Base-by-base conservation (phyloP, 2,329 filamentous ascomycete genomes). In the Botryotinia globosa region DNA sequence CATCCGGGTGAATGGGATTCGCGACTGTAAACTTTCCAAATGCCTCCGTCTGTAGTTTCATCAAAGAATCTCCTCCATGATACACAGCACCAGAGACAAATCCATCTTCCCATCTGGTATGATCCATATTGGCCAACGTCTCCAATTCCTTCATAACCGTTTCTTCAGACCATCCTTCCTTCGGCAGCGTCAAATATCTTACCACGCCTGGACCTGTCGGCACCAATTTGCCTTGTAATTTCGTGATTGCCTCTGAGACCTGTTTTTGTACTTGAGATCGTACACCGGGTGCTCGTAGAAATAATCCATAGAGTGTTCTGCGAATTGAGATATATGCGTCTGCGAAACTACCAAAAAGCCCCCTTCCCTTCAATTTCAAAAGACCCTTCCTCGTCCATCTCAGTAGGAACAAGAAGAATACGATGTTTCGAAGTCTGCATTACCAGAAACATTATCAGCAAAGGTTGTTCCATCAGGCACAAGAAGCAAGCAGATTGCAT, bases 1-100 rank as follows among this genome's bases (percentile, higher is more conserved):
- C 95, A 83, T 99, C 96, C 10, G 96, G 96, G 82, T 99, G 96
- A 77, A 99, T 96, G 4, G 96, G 96, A 82, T 99, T 99, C 56
- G 94, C 89, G 44, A 99, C 96, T 68, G 94, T 95, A 82, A 99
- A 99, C 82, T 92, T 92, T 76, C 92, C 92, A 85, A 95, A 98
- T 0, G 96, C 95, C 81, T 98, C 93, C 9, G 93, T 92, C 84
- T 99, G 96, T 56, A 99, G 85, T 79, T 91, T 89, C 74, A 96
- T 83, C 77, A 99, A 84, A 62, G 92, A 90, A 56, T 92, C 88
- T 70, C 96, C 96, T 76, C 96, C 96, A 80, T 98, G 95, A 81
- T 99, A 99, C 48, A 99, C 96, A 42, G 96, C 95, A 44, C 96
- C 96, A 59, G 93, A 97, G 71, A 99, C 96, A 76, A 89, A 91